Evolutionary conservation across 1,284 basidiomycete genomes (phyloP).

Genomic region (Boletellus deceptivus): DNA sequence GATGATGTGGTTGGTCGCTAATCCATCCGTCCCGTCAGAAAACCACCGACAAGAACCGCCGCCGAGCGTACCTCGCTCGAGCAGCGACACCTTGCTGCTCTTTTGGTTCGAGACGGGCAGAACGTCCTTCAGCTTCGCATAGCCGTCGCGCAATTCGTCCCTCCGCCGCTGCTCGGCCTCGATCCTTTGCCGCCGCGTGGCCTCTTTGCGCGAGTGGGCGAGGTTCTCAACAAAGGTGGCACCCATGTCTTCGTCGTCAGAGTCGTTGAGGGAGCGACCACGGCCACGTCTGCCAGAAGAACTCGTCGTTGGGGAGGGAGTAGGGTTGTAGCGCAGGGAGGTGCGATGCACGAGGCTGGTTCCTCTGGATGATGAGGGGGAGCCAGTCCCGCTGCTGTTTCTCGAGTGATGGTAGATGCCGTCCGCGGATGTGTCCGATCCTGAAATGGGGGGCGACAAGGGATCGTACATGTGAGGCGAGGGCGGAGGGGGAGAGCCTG

Average conservation of each 20-base stretch:
- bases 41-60: neutral
- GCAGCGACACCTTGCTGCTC: conserved; percentile 82
- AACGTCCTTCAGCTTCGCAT: conserved; percentile 81
- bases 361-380: conserved; percentile 69
- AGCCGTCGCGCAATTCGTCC: conserved; percentile 85
- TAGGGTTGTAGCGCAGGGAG: conserved; percentile 68
- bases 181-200: conserved; percentile 76
- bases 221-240: conserved; percentile 61
- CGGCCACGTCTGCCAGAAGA: conserved; percentile 66
- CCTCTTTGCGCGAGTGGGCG: conserved; percentile 77
- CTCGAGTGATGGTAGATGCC: conserved; percentile 68
- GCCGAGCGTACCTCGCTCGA: conserved; percentile 70
- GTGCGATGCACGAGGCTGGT: conserved; percentile 72
- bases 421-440: conserved; percentile 80
- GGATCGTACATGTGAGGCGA: conserved; percentile 78
- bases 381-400: conserved; percentile 73
- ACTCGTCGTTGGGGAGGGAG: conserved; percentile 68
- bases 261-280: conserved; percentile 62
- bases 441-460: conserved; percentile 77
- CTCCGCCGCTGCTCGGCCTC: conserved; percentile 84
- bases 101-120: conserved; percentile 85
- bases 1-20: conserved; percentile 74
- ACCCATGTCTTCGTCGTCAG: conserved; percentile 77
- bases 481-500: conserved; percentile 62
- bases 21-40: conserved; percentile 12